Evolutionary conservation across 108 stramenopile genomes (phyloP), one percentile per base, ranked within the genome.

Genomic region (Parmales sp.): DNA sequence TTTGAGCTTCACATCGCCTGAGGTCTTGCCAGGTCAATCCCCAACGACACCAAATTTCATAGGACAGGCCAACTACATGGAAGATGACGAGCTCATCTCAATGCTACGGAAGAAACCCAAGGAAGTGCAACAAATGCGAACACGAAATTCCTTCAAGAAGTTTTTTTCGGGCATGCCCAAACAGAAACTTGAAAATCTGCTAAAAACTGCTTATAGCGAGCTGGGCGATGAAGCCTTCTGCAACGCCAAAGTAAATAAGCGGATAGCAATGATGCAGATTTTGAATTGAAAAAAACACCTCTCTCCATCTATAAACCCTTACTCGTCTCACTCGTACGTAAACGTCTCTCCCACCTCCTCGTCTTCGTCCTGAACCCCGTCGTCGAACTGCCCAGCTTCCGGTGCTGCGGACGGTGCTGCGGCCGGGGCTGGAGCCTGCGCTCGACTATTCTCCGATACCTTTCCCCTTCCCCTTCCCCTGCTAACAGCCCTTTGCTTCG

Each of bases 101-200:
- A 28, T 60, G 31, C 54, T 60, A 11, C 29, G 36, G 31, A 60
- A 34, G 54, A 60, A 60, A 60, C 54, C 54, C 31, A 60, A 60
- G 26, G 54, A 60, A 11, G 54, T 60, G 6, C 31, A 28, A 34
- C 54, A 60, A 60, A 60, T 60, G 54, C 29, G 20, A 16, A 60
- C 54, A 13, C 26, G 54, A 11, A 60, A 60, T 34, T 18, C n/a
- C 54, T 60, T 60, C 31, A 60, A 34, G 26, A 60, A 60, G 0
- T 60, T 60, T 34, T 60, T 60, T 20, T 3, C 31, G 16, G 54
- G 54, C 29, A 34, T 60, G 54, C 13, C n/a, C 29, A 11, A 34
- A 34, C 13, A 29, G 2, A 60, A 34, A 34, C 29, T 60, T 20
- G n/a, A 60, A 20, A 16, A 13, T 4, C 54, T 60, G 5, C 36